Conservation (phyloP, 1,284 basidiomycete genomes). For the Heterobasidion parviporum region DNA sequence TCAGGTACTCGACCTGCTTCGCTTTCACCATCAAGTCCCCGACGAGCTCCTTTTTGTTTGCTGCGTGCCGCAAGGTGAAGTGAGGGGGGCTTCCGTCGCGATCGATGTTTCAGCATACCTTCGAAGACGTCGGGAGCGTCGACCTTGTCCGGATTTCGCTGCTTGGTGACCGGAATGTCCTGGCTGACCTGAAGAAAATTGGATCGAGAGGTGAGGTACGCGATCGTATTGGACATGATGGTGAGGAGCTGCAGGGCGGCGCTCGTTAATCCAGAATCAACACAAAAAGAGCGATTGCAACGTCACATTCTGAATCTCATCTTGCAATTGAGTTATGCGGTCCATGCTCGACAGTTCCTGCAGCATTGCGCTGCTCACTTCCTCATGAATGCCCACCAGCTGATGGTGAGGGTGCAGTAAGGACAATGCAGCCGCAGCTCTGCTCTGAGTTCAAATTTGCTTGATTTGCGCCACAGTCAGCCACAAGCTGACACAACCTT, state of each 20-base stretch:
- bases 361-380: conserved; percentile 58
- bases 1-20: conserved; percentile 77
- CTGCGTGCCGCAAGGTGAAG: conserved; percentile 25
- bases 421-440: not conserved
- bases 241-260: conserved; percentile 49
- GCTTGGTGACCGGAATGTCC: conserved; percentile 69
- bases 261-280: not conserved
- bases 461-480: too few relatives aligned
- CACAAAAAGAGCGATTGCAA: not conserved
- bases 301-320: conserved; percentile 74
- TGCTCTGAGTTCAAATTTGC: too few relatives aligned
- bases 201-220: conserved; percentile 65
- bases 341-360: conserved; percentile 84
- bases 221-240: conserved; percentile 74
- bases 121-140: conserved; percentile 61
- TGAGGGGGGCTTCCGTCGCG: not conserved
- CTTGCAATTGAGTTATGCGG: conserved; percentile 81
- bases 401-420: not conserved
- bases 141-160: conserved; percentile 59
- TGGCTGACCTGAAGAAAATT: conserved; percentile 67
- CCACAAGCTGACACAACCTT: too few relatives aligned
- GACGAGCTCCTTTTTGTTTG: conserved; percentile 74
- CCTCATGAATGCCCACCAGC: not conserved
- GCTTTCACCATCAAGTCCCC: conserved; percentile 73
- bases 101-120: conserved; percentile 31